Evolutionary conservation across 352 stramenopile species (phyloP).

Genomic region (Phytopythium helicoides): DNA sequence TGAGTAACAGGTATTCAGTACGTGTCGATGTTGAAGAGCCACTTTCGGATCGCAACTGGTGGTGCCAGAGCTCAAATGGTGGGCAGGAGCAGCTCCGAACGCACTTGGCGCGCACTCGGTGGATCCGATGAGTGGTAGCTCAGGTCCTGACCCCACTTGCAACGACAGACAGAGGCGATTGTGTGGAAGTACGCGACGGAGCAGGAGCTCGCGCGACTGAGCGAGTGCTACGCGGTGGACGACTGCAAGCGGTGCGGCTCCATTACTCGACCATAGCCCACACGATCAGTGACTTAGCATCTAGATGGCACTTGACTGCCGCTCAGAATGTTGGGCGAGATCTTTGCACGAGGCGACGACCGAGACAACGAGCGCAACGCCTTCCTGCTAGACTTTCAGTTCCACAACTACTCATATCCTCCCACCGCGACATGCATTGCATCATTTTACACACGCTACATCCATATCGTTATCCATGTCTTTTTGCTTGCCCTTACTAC

Average conservation of each 20-base stretch:
- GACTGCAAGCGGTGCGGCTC: constrained; percentile 52
- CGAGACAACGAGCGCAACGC: constrained; percentile 28
- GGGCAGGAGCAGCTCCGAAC: too few species aligned
- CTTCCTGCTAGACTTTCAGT: constrained; percentile 51
- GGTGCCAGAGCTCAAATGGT: too few species aligned
- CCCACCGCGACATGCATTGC: not conserved
- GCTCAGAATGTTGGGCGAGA: constrained; percentile 37
- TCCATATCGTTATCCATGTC: not conserved
- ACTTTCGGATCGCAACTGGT: too few species aligned
- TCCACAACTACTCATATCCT: constrained; percentile 77
- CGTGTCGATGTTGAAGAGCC: too few species aligned
- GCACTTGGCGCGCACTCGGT: too few species aligned
- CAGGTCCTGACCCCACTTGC: too few species aligned
- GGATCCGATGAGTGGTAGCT: too few species aligned
- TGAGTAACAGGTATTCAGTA: too few species aligned
- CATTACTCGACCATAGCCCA: not conserved
- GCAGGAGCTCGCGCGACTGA: constrained; percentile 33
- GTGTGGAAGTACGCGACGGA: constrained; percentile 57
- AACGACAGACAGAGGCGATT: constrained; percentile 44
- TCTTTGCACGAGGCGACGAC: constrained; percentile 42
- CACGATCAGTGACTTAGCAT: too few species aligned
- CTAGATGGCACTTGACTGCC: not conserved
- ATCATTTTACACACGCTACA: too few species aligned
- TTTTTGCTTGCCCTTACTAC: too few species aligned
- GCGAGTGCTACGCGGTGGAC: constrained; percentile 36